phyloP scores from a whole-genome alignment of 352 stramenopile genomes.

The Discostella stelligera region DNA sequence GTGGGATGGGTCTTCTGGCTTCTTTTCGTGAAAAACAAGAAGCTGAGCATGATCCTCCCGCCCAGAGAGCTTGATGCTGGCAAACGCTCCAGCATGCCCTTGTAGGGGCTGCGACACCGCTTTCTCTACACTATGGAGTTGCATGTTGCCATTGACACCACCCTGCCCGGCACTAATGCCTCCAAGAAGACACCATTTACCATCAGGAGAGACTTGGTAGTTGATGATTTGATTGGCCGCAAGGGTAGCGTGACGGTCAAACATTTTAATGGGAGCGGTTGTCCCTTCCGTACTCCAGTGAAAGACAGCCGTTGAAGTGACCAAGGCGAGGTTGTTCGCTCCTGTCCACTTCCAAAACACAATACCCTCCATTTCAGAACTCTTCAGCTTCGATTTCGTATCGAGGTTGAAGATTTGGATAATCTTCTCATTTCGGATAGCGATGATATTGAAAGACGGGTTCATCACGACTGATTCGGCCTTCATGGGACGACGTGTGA shows the following conservation, averaged over 20 bases:
- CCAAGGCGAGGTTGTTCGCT: constrained; percentile 94
- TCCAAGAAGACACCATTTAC: constrained; percentile 98
- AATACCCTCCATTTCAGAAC: constrained; percentile 84
- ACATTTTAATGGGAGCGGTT: constrained; percentile 92
- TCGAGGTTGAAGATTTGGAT: constrained; percentile 99
- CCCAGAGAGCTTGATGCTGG: constrained; percentile 92
- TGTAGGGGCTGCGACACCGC: constrained; percentile 97
- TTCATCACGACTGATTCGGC: constrained; percentile 99
- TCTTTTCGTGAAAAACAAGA: constrained; percentile 90
- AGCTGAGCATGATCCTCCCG: constrained; percentile 87
- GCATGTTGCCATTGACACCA: constrained; percentile 96
- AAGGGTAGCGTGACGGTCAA: constrained; percentile 95
- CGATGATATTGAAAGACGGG: constrained; percentile 90
- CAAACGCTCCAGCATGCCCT: constrained; percentile 95
- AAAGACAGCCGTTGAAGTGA: constrained; percentile 95
- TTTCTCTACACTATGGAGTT: constrained; percentile 98
- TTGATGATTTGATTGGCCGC: constrained; percentile 97
- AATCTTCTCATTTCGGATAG: constrained; percentile 84
- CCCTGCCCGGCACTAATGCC: constrained; percentile 94
- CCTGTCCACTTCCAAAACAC: constrained; percentile 99
- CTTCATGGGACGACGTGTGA: constrained; percentile 93
- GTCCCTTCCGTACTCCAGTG: constrained; percentile 95
- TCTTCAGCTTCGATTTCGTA: constrained; percentile 98
- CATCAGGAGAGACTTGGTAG: constrained; percentile 96
- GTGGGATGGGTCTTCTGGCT: constrained; percentile 72